Percentiles rank a stretch among this genome's conserved stretches.
phyloP scores from a whole-genome alignment of 345 rosid genomes.

The Rhodomyrtus tomentosa region DNA sequence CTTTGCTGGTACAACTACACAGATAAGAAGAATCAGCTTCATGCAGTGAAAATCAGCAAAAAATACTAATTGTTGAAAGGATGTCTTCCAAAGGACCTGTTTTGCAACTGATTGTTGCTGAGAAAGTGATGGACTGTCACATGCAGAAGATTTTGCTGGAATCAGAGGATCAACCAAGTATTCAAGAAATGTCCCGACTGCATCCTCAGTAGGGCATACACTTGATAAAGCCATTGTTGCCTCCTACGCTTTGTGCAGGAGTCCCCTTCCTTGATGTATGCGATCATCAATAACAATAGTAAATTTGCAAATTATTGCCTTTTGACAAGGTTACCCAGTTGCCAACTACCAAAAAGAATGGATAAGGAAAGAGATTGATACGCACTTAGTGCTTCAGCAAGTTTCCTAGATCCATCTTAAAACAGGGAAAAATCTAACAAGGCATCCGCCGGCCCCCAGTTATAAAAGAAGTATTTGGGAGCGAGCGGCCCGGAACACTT shows the following conservation, averaged over 20 bases:
- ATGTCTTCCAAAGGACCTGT: constrained; percentile 35
- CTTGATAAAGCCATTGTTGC: constrained; percentile 11
- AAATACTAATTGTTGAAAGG: neutral
- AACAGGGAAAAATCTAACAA: neutral
- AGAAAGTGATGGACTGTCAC: constrained; percentile 19
- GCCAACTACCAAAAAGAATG: neutral
- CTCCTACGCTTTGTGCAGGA: neutral
- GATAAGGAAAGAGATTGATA: neutral
- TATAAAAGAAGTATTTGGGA: neutral
- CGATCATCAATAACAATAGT: neutral
- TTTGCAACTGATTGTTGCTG: constrained; percentile 44
- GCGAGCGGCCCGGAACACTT: neutral
- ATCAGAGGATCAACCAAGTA: constrained; percentile 63
- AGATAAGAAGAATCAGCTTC: neutral
- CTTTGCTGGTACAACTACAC: neutral
- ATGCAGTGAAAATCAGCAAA: neutral
- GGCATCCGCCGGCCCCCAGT: neutral
- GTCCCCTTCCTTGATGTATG: neutral
- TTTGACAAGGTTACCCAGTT: neutral
- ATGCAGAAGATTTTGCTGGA: constrained; percentile 24
- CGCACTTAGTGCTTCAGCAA: neutral
- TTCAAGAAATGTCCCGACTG: constrained; percentile 40
- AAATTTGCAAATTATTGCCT: neutral
- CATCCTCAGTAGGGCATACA: constrained; percentile 60
- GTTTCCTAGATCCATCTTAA: neutral